These are phyloP conservation scores for Claviceps cyperi DNA, from an alignment of 2,329 filamentous ascomycete species.

Conservation along the genomic window DNA sequence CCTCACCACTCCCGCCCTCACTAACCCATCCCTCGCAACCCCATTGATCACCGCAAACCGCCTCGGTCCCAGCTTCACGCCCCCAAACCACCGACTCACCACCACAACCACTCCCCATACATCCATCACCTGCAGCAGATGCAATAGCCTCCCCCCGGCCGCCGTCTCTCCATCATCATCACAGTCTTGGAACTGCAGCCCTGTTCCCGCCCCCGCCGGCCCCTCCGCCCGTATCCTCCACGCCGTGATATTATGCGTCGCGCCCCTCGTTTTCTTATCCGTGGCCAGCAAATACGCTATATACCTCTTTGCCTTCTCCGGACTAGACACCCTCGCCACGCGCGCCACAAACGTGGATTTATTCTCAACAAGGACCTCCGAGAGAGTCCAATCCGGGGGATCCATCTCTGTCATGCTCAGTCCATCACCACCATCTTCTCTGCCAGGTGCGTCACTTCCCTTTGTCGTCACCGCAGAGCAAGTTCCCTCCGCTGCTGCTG, in stretches of 20 bases:
- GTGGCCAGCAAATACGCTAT: conserved; percentile 63
- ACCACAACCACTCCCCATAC: conserved; percentile 88
- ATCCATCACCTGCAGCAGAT: conserved; percentile 90
- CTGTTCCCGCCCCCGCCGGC: neutral
- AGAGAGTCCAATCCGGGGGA: conserved; percentile 54
- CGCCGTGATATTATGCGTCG: conserved; percentile 90
- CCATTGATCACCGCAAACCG: conserved; percentile 83
- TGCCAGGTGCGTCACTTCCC: too few species aligned
- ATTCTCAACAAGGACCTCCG: conserved; percentile 60
- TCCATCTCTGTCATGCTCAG: conserved; percentile 10
- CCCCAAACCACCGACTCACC: conserved; percentile 91
- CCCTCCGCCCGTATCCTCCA: conserved; percentile 59
- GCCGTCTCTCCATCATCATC: conserved; percentile 95
- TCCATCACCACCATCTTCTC: too few species aligned
- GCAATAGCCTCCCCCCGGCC: conserved; percentile 70
- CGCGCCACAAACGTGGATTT: conserved; percentile 82
- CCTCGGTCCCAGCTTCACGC: conserved; percentile 74
- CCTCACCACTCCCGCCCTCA: conserved; percentile 56
- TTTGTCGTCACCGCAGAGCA: too few species aligned
- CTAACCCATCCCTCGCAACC: conserved; percentile 69
- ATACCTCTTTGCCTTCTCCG: conserved; percentile 55
- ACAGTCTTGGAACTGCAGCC: conserved; percentile 60
- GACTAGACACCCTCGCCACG: conserved; percentile 44
- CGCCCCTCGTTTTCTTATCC: conserved; percentile 72
- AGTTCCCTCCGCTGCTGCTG: conserved; percentile 4